These are phyloP conservation scores for Elaeis oleifera DNA, from an alignment of 202 grass and related monocot species.

Conservation along the genomic window DNA sequence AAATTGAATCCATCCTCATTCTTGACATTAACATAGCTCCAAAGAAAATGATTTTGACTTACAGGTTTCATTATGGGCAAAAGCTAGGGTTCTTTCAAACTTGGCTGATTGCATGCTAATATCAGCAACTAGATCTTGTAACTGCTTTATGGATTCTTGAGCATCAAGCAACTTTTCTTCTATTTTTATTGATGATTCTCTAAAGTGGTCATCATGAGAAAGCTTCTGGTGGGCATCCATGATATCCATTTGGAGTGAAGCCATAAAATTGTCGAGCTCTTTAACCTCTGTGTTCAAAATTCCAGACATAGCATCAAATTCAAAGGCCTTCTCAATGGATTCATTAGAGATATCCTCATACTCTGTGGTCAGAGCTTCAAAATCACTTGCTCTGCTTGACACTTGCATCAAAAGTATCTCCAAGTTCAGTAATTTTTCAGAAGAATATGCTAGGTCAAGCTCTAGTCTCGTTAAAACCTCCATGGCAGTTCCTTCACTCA, in stretches of 20 bases:
- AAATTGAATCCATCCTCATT: neutral
- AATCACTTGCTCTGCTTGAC: constrained; percentile 23
- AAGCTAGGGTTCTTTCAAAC: constrained; percentile 33
- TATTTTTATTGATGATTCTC: constrained; percentile 20
- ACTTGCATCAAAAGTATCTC: constrained; percentile 71
- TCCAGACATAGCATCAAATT: constrained; percentile 38
- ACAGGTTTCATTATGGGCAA: constrained; percentile 33
- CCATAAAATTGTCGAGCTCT: constrained; percentile 45
- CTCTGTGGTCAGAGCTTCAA: constrained; percentile 36
- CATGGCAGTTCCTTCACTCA: constrained; percentile 18
- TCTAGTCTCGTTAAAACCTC: constrained; percentile 29
- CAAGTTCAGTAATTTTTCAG: constrained; percentile 62
- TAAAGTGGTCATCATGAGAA: neutral
- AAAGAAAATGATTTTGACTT: constrained; percentile 23
- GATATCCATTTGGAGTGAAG: constrained; percentile 36
- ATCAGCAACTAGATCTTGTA: constrained; percentile 32
- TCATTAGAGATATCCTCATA: constrained; percentile 19
- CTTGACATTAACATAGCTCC: constrained; percentile 6
- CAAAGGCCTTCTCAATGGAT: constrained; percentile 32
- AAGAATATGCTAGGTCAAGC: constrained; percentile 28
- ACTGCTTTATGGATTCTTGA: constrained; percentile 31
- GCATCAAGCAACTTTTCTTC: constrained; percentile 28
- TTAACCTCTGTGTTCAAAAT: constrained; percentile 51
- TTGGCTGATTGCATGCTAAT: constrained; percentile 30
- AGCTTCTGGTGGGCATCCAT: constrained; percentile 9